A percentile compares a stretch with the other conserved stretches of the same genome.
Conservation (phyloP, 371 early-diverging fungal species). For the Rhizopus delemar region DNA sequence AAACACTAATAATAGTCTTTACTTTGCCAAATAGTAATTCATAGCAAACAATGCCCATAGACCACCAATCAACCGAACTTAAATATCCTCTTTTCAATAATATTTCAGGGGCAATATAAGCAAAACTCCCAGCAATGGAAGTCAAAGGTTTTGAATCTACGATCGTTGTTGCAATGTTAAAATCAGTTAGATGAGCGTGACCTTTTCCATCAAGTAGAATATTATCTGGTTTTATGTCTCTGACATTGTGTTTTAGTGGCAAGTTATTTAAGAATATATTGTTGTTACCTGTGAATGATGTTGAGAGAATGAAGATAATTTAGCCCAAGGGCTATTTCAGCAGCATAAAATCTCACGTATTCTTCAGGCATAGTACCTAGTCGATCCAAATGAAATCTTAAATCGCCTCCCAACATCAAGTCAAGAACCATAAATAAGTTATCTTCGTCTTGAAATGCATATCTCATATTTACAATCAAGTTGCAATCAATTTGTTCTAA, state of each 20-base stretch:
- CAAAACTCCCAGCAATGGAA: slow-evolving; percentile 71
- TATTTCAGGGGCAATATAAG: slow-evolving; percentile 81
- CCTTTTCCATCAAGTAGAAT: slow-evolving; percentile 82
- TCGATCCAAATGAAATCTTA: slow-evolving; percentile 73
- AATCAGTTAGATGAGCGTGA: slow-evolving; percentile 85
- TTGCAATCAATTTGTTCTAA: slow-evolving; percentile 50
- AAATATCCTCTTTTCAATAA: slow-evolving; percentile 67
- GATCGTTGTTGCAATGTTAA: slow-evolving; percentile 71
- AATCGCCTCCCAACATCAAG: slow-evolving; percentile 83
- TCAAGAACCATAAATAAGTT: slow-evolving; percentile 77
- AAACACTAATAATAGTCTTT: slow-evolving; percentile 38
- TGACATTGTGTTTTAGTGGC: slow-evolving; percentile 8
- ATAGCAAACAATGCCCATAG: slow-evolving; percentile 79
- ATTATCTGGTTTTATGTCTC: slow-evolving; percentile 92
- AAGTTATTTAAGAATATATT: neutral
- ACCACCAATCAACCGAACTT: slow-evolving; percentile 86
- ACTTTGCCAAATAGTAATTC: slow-evolving; percentile 32
- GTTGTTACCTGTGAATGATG: slow-evolving; percentile 50
- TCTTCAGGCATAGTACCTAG: slow-evolving; percentile 65
- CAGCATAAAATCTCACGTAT: slow-evolving; percentile 73
- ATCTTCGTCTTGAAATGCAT: slow-evolving; percentile 79
- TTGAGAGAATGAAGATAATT: slow-evolving; percentile 65
- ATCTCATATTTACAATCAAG: slow-evolving; percentile 67
- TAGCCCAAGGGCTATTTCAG: slow-evolving; percentile 68
- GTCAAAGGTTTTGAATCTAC: slow-evolving; percentile 35